Percentiles rank a stretch among this genome's conserved stretches.
These are phyloP conservation scores for Colletotrichum viniferum DNA, from an alignment of 2,329 filamentous ascomycete genomes.

Conservation along the genomic window DNA sequence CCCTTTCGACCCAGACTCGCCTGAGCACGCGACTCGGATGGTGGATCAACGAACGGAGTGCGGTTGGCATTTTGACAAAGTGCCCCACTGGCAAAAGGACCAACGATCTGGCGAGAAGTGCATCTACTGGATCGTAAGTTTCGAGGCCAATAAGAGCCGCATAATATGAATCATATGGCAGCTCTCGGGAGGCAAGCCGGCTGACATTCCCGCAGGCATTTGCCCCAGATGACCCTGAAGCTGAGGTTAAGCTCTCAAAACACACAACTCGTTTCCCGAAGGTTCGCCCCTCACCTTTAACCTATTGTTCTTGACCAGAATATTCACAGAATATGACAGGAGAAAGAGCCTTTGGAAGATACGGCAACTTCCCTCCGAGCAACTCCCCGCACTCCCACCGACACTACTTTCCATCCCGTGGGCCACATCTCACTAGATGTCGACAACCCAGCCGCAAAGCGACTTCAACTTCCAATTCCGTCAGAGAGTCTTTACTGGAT, in stretches of 20 bases:
- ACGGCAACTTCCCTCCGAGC: slow-evolving; percentile 10
- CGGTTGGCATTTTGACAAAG: slow-evolving; percentile 26
- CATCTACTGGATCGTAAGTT: slow-evolving; percentile 25
- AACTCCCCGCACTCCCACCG: background rate
- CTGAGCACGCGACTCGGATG: slow-evolving; percentile 25
- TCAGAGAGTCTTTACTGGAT: slow-evolving; percentile 30
- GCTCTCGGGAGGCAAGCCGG: background rate
- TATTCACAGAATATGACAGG: background rate
- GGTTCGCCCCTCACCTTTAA: background rate
- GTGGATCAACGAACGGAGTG: slow-evolving; percentile 27
- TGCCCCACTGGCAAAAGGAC: slow-evolving; percentile 23
- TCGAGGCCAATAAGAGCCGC: accelerated
- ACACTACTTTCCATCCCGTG: slow-evolving; percentile 28
- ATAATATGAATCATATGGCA: too few relatives aligned
- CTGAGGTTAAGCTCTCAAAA: slow-evolving; percentile 20
- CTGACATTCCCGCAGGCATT: slow-evolving; percentile 18
- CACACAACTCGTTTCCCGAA: slow-evolving; percentile 26
- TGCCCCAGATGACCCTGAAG: background rate
- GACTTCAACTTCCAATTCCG: slow-evolving; percentile 24
- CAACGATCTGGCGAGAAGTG: slow-evolving; percentile 24
- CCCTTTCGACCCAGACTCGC: slow-evolving; percentile 29
- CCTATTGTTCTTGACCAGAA: background rate
- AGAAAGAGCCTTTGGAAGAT: slow-evolving; percentile 20
- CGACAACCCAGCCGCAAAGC: slow-evolving; percentile 1
- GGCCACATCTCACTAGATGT: slow-evolving; percentile 34